These are phyloP conservation scores for Hortaea werneckii DNA, from an alignment of 2,329 filamentous ascomycete species.

Conservation along the genomic window DNA sequence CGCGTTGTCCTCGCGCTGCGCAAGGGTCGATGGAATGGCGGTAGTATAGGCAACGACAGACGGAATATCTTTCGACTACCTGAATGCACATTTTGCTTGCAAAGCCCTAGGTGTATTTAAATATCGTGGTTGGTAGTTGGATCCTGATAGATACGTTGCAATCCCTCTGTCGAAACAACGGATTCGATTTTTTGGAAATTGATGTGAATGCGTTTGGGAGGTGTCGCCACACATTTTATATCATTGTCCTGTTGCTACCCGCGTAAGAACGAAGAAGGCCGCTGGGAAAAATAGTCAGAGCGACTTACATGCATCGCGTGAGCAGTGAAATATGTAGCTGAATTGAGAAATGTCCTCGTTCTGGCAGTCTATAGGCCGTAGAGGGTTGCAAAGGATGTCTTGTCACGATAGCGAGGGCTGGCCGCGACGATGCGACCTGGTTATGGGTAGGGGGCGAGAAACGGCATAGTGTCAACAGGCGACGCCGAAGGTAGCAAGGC, in stretches of 20 bases:
- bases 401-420: not conserved
- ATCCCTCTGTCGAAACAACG: not conserved
- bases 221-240: not conserved
- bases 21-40: slow-evolving; percentile 79
- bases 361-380: not conserved
- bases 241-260: not conserved
- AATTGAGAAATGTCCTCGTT: not conserved
- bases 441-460: too few species aligned
- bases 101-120: not conserved
- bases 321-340: not conserved
- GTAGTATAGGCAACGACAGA: slow-evolving; percentile 81
- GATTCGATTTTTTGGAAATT: not conserved
- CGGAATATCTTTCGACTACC: slow-evolving; percentile 74
- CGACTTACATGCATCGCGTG: not conserved
- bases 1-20: slow-evolving; percentile 60
- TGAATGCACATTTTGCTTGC: slow-evolving; percentile 67
- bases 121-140: not conserved
- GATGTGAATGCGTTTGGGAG: not conserved
- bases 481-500: too few species aligned
- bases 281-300: not conserved
- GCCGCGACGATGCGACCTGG: too few species aligned
- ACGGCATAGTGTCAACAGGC: too few species aligned
- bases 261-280: too few species aligned
- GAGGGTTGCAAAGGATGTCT: not conserved
- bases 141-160: not conserved